These are phyloP conservation scores for Athelia psychrophila DNA, from an alignment of 1,284 basidiomycete species.

Conservation along the genomic window DNA sequence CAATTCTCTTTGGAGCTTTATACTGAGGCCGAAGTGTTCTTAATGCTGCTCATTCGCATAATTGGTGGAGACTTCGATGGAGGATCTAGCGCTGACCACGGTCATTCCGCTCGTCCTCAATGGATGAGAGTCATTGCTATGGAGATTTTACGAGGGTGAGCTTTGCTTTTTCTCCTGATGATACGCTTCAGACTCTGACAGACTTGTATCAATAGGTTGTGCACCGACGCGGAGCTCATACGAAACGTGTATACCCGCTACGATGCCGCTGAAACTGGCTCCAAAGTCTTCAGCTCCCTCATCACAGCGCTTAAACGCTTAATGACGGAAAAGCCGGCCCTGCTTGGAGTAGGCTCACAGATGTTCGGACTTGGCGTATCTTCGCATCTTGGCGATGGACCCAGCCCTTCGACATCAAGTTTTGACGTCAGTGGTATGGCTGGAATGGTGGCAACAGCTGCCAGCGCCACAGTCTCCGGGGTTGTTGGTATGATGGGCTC, in stretches of 20 bases:
- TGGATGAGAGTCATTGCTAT: slow-evolving; percentile 92
- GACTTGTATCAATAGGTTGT: slow-evolving; percentile 46
- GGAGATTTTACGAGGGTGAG: slow-evolving; percentile 86
- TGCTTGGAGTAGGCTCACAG: slow-evolving; percentile 77
- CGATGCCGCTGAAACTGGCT: slow-evolving; percentile 56
- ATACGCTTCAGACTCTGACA: neutral
- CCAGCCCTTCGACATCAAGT: slow-evolving; percentile 31
- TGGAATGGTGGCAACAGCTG: slow-evolving; percentile 81
- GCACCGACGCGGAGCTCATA: slow-evolving; percentile 80
- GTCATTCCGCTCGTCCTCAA: slow-evolving; percentile 48
- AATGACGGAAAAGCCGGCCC: slow-evolving; percentile 81
- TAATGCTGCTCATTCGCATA: slow-evolving; percentile 77
- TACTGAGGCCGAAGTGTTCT: slow-evolving; percentile 82
- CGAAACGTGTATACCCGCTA: slow-evolving; percentile 81
- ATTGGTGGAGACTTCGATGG: slow-evolving; percentile 65
- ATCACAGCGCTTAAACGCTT: slow-evolving; percentile 81
- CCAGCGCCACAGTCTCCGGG: slow-evolving; percentile 74
- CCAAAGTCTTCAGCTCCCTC: slow-evolving; percentile 78
- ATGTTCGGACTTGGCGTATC: slow-evolving; percentile 77
- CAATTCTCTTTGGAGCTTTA: slow-evolving; percentile 84
- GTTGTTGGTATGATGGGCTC: slow-evolving; percentile 71
- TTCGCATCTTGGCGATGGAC: slow-evolving; percentile 29
- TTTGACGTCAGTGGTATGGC: slow-evolving; percentile 73
- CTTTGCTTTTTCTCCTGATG: neutral
- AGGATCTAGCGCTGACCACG: slow-evolving; percentile 24